phyloP scores from a whole-genome alignment of 257 asterid genomes.

The Coffea canephora region DNA sequence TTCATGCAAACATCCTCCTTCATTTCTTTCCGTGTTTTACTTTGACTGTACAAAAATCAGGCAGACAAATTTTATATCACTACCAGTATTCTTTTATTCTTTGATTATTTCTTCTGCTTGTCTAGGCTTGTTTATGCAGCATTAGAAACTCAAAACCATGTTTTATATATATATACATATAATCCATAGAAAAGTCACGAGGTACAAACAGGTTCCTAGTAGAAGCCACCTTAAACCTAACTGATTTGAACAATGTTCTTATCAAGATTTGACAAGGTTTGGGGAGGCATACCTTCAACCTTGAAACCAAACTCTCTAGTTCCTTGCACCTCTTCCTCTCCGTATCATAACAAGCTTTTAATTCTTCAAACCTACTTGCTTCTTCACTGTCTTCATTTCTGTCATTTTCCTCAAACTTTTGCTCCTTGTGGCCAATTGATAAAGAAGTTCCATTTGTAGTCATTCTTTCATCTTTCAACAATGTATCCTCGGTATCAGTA shows the following conservation, averaged over 20 bases:
- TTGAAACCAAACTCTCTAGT: conserved; percentile 30
- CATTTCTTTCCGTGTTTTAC: neutral
- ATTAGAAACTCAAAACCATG: neutral
- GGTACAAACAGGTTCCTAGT: neutral
- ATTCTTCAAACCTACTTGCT: conserved; percentile 34
- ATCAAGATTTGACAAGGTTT: neutral
- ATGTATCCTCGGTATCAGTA: conserved; percentile 24
- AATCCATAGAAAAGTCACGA: neutral
- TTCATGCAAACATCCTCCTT: too few relatives aligned
- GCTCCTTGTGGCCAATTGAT: conserved; percentile 20
- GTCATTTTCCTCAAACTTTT: conserved; percentile 24
- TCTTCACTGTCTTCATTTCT: conserved; percentile 26
- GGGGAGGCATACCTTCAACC: conserved; percentile 40
- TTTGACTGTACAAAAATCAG: neutral
- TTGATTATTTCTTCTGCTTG: too few relatives aligned
- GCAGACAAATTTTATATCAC: neutral
- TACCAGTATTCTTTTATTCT: neutral
- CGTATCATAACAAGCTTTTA: conserved; percentile 30
- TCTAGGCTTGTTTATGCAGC: neutral
- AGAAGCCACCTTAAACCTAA: neutral
- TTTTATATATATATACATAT: neutral
- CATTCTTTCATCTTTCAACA: conserved; percentile 23
- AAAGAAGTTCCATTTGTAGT: conserved; percentile 24
- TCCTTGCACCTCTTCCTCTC: conserved; percentile 43
- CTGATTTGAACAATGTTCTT: neutral